These are phyloP conservation scores for Blastobotrys parvus DNA, from an alignment of 805 yeast genomes.

Conservation along the genomic window DNA sequence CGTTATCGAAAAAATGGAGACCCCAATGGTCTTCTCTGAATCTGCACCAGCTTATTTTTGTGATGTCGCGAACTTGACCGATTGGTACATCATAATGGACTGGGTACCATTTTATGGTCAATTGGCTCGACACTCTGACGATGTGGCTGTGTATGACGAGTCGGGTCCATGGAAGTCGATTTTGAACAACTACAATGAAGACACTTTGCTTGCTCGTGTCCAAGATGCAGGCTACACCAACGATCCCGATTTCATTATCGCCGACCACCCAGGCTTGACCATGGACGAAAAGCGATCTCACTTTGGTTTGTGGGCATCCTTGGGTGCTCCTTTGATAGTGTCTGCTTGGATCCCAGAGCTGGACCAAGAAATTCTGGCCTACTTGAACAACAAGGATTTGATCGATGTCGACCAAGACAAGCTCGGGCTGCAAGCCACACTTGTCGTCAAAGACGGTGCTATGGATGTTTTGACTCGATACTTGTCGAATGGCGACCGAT, in stretches of 20 bases:
- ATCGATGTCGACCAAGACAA: conserved; percentile 4
- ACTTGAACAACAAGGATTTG: conserved; percentile 1
- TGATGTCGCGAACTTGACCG: background rate
- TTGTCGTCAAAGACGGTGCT: background rate
- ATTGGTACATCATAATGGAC: conserved; percentile 2
- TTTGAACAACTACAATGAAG: conserved; percentile 13
- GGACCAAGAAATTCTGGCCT: background rate
- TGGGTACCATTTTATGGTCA: conserved; percentile 1
- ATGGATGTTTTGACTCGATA: background rate
- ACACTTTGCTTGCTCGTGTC: conserved; percentile 18
- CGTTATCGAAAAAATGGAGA: conserved; percentile 21
- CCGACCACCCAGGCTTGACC: conserved; percentile 23
- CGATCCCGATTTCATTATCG: conserved; percentile 24
- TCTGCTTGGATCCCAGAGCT: background rate
- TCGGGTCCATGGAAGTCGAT: conserved; percentile 2
- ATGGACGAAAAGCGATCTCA: conserved; percentile 23
- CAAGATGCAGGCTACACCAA: conserved; percentile 22
- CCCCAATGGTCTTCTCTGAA: conserved; percentile 20
- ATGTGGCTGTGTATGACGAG: background rate
- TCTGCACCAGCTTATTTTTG: conserved; percentile 24
- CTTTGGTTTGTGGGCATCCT: conserved; percentile 25
- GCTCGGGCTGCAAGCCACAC: conserved; percentile 2
- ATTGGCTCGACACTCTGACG: conserved; percentile 1
- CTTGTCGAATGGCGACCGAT: conserved; percentile 4
- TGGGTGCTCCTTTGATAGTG: conserved; percentile 22